A percentile compares a stretch with the other conserved stretches of the same genome.
phyloP scores from a whole-genome alignment of 805 yeast species.

The Metschnikowia noctiluminum region DNA sequence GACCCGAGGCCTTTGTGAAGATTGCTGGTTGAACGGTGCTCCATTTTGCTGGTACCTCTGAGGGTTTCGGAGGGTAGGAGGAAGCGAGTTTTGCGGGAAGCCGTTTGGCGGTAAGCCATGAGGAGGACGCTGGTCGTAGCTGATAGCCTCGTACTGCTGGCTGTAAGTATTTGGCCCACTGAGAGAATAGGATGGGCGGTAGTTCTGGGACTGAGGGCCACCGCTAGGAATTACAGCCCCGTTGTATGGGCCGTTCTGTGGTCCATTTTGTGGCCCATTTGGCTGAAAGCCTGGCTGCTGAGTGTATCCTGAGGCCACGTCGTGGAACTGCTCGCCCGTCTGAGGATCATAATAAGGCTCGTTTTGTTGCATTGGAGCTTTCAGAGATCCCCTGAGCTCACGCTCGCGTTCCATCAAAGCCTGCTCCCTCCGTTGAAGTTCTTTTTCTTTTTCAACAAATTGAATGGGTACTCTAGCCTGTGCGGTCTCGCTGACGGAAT shows the following conservation, averaged over 20 bases:
- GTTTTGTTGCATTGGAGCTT: background rate
- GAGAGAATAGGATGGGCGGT: constrained; percentile 11
- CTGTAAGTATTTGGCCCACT: constrained; percentile 11
- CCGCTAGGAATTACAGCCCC: background rate
- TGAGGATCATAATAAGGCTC: background rate
- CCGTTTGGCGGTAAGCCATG: constrained; percentile 33
- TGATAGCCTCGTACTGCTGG: constrained; percentile 2
- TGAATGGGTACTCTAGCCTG: background rate
- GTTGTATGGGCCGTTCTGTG: constrained; percentile 1
- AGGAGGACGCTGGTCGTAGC: constrained; percentile 29
- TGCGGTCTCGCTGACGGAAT: constrained; percentile 15
- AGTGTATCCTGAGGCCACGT: background rate
- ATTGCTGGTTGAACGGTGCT: constrained; percentile 3
- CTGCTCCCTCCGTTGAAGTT: constrained; percentile 26
- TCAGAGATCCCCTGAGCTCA: constrained; percentile 1
- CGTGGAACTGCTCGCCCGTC: constrained; percentile 5
- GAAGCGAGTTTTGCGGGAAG: constrained; percentile 22
- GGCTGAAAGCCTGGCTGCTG: background rate
- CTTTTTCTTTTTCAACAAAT: constrained; percentile 21
- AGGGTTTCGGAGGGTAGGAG: constrained; percentile 25
- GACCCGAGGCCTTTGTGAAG: constrained; percentile 8
- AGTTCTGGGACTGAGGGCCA: background rate
- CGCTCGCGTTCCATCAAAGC: constrained; percentile 21
- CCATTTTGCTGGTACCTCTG: constrained; percentile 23
- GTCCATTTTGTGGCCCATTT: too few relatives aligned